Evolutionary conservation across 495 filamentous ascomycete species (phyloP).

Genomic region (Neurospora sp.): DNA sequence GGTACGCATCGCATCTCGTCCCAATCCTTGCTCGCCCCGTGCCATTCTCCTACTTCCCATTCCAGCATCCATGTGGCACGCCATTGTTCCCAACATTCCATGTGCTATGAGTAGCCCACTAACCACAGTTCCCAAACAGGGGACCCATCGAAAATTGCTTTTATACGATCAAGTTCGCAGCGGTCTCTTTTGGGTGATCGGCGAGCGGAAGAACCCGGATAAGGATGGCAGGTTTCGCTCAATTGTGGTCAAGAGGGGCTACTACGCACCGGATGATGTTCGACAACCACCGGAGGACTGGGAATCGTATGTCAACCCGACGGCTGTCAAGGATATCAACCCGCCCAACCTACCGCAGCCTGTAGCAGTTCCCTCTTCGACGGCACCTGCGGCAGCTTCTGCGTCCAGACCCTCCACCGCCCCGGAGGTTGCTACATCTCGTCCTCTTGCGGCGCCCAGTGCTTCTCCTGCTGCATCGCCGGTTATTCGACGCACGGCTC

Average conservation of each 20-base stretch:
- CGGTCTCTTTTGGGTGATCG: slow-evolving; percentile 9
- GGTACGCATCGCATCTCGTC: neutral
- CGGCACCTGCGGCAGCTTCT: neutral
- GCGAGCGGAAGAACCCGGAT: slow-evolving; percentile 1
- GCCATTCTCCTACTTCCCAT: too few species aligned
- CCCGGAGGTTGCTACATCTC: neutral
- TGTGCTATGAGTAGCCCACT: neutral
- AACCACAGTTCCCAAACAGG: neutral
- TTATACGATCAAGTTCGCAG: slow-evolving; percentile 14
- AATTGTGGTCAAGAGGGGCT: slow-evolving; percentile 7
- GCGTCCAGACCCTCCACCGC: neutral
- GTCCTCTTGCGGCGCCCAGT: neutral
- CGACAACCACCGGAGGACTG: neutral
- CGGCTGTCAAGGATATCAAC: neutral
- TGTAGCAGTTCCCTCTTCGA: neutral
- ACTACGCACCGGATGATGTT: neutral
- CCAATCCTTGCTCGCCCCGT: neutral
- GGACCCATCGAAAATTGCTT: slow-evolving; percentile 6
- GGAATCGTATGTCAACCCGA: neutral
- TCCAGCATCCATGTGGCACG: neutral
- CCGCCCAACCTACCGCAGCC: neutral
- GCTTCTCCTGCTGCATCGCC: accelerated
- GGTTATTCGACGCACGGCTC: neutral
- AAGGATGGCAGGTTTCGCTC: slow-evolving; percentile 1
- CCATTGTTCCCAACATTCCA: neutral